Base-by-base conservation (phyloP, 163 green algal genomes). In the Scenedesmus sp. region DNA sequence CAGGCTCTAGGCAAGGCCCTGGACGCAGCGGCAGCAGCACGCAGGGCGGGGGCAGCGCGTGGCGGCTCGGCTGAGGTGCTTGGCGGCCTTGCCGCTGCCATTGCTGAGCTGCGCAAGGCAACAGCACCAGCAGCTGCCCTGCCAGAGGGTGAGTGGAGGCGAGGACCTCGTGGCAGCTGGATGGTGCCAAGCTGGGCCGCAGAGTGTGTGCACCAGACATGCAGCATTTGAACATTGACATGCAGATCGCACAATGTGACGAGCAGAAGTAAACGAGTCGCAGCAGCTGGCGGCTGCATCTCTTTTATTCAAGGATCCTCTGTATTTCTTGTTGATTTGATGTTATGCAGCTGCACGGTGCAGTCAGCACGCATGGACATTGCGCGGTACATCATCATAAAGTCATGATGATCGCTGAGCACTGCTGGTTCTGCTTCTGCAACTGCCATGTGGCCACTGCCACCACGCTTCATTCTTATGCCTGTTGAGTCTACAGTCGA, bases 1-100 rank as follows among this genome's bases (percentile, higher is more conserved):
- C 90, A 91, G 79, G 90, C 92, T 16, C 72, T 94, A 33, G 72
- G 65, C 44, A 88, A 86, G 83, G 92, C 92, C 22, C 68, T 93
- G 51, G 92, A 82, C 13, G 70, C 46, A 18, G 84, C 90, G 40
- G 83, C 70, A 81, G 56, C 83, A 24, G 42, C 88, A 53, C 80
- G 88, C 40, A 68, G 59, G 43, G 33, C 46, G 26, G 89, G 90
- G 20, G 81, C 82, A 61, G 89, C 68, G 1, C 26, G 82, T 2
- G 89, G 83, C 35, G 88, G 88, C 6, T 73, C 84, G 51, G 61
- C 78, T 37, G 92, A 93, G 68, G 51, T 51, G 56, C 44, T 92
- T 43, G 65, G 79, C 30, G 79, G 84, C 0, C 87, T 83, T 33
- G 44, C 59, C 18, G 78, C 84, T 30, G 73, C 35, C 2, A n/a